These are phyloP conservation scores for Micractinium sp. DNA, from an alignment of 139 green algal genomes.

Conservation along the genomic window DNA sequence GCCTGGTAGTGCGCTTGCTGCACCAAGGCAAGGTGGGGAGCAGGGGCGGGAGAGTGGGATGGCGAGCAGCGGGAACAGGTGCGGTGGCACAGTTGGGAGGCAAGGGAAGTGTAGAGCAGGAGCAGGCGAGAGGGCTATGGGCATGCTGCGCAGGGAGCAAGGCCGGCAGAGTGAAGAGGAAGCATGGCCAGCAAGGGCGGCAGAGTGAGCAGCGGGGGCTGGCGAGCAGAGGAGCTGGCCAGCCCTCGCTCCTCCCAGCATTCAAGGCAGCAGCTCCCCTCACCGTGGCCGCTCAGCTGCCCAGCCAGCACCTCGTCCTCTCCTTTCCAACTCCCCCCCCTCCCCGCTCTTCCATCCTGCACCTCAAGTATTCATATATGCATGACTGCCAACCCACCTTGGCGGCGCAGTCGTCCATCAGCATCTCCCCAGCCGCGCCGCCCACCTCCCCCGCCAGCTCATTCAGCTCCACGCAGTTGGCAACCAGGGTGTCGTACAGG, in stretches of 20 bases:
- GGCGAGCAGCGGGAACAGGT: neutral
- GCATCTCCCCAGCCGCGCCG: slow-evolving; percentile 62
- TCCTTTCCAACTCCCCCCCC: neutral
- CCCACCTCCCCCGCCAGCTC: slow-evolving; percentile 66
- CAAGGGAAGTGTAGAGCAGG: neutral
- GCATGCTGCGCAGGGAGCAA: too few relatives aligned
- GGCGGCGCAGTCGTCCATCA: slow-evolving; percentile 62
- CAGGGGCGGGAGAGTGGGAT: neutral
- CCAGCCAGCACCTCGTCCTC: neutral
- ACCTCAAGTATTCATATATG: neutral
- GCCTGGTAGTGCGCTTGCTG: slow-evolving; percentile 59
- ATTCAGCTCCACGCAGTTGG: slow-evolving; percentile 61
- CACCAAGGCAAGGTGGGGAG: neutral
- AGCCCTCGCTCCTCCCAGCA: too few relatives aligned
- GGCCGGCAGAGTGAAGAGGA: too few relatives aligned
- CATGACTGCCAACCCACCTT: slow-evolving; percentile 31
- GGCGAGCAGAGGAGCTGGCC: too few relatives aligned
- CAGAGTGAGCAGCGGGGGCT: too few relatives aligned
- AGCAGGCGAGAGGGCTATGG: neutral
- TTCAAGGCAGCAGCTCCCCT: too few relatives aligned
- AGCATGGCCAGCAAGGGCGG: too few relatives aligned
- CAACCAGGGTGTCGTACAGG: slow-evolving; percentile 55
- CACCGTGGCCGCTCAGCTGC: neutral
- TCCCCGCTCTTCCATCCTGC: neutral
- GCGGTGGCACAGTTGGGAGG: too few relatives aligned